Evolutionary conservation across 306 rosid genomes (phyloP).

Genomic region (Benincasa hispida): DNA sequence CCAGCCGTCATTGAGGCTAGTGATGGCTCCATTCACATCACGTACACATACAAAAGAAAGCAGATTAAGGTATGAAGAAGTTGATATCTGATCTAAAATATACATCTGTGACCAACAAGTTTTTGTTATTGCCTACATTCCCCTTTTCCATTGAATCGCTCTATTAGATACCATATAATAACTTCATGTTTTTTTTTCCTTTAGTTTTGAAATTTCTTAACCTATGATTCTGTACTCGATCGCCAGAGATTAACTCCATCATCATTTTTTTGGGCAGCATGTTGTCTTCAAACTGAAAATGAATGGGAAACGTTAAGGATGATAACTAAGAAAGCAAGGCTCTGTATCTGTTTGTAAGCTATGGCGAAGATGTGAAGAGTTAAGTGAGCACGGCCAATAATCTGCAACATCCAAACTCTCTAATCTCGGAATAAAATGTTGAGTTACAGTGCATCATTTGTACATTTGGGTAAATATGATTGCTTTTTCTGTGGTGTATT

Average conservation of each 20-base stretch:
- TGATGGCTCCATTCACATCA: constrained; percentile 60
- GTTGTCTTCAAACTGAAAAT: constrained; percentile 45
- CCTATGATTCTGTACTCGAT: constrained; percentile 4
- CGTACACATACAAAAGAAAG: constrained; percentile 72
- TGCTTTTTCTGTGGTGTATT: neutral
- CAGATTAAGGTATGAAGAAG: constrained; percentile 59
- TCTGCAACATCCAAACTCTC: neutral
- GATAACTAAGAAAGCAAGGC: neutral
- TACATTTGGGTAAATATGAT: neutral
- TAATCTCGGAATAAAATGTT: neutral
- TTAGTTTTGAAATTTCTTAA: neutral
- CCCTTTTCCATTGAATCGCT: neutral
- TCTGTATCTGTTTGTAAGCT: constrained; percentile 3
- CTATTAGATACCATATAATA: neutral
- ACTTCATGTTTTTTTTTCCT: neutral
- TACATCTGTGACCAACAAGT: neutral
- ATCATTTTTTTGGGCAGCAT: constrained; percentile 43
- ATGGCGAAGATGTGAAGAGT: neutral
- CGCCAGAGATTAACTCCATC: neutral
- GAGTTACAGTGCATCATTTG: neutral
- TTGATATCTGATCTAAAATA: constrained; percentile 2
- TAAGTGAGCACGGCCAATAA: neutral
- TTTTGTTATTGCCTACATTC: neutral
- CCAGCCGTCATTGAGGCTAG: constrained; percentile 86
- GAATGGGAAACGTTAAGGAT: constrained; percentile 15